phyloP scores from a whole-genome alignment of 306 rosid species.

The Cucurbita moschata region DNA sequence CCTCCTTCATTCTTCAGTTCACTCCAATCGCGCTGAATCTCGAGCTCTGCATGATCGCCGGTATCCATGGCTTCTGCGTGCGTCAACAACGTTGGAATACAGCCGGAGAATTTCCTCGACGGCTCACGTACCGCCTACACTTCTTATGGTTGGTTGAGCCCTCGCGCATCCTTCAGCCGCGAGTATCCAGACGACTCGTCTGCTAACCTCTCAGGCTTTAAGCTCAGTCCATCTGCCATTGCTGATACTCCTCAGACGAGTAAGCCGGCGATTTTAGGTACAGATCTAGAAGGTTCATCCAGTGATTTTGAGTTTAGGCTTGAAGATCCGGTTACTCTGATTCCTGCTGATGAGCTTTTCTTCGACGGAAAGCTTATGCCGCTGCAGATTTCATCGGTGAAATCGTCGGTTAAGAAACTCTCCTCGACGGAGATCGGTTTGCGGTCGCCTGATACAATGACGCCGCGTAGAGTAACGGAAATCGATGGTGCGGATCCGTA shows the following conservation, averaged over 20 bases:
- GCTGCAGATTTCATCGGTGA: constrained; percentile 38
- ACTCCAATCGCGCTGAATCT: neutral
- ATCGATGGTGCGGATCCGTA: constrained; percentile 26
- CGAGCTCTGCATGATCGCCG: neutral
- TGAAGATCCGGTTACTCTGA: constrained; percentile 60
- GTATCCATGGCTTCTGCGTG: constrained; percentile 78
- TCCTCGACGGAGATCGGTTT: constrained; percentile 9
- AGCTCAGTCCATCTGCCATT: neutral
- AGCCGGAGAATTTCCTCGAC: constrained; percentile 55
- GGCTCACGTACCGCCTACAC: constrained; percentile 27
- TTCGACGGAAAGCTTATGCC: constrained; percentile 80
- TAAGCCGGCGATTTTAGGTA: constrained; percentile 18
- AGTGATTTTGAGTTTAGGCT: constrained; percentile 80
- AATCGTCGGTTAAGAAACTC: constrained; percentile 8
- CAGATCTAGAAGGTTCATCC: constrained; percentile 28
- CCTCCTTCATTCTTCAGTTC: neutral
- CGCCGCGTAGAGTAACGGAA: constrained; percentile 18
- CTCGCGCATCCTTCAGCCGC: constrained; percentile 36
- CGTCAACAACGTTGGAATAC: constrained; percentile 58
- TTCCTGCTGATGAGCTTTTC: constrained; percentile 82
- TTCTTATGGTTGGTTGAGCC: constrained; percentile 53
- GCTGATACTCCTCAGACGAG: neutral
- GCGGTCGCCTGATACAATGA: constrained; percentile 19
- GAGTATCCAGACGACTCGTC: constrained; percentile 15
- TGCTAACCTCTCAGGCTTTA: constrained; percentile 8